Conservation (phyloP, 805 yeast species). For the Kazachstania viticola region DNA sequence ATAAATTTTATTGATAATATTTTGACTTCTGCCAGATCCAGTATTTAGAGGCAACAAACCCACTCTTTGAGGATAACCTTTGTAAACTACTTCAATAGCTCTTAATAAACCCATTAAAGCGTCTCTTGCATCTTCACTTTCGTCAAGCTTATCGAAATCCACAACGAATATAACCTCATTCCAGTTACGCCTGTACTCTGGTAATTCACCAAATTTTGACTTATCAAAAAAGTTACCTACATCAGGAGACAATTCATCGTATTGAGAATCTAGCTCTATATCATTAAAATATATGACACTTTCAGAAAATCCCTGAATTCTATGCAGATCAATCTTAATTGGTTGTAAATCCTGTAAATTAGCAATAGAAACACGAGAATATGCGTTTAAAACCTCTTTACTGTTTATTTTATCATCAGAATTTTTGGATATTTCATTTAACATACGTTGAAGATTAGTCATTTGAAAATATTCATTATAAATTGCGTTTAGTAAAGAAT, state of each 20-base stretch:
- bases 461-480: slow-evolving; percentile 12
- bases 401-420: slow-evolving; percentile 1
- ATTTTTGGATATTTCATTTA: slow-evolving; percentile 14
- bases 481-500: slow-evolving; percentile 13
- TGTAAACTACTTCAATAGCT: slow-evolving; percentile 36
- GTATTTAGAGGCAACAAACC: slow-evolving; percentile 79
- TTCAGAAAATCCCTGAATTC: slow-evolving; percentile 22
- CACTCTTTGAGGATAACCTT: slow-evolving; percentile 63
- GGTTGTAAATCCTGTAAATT: slow-evolving; percentile 21
- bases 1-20: slow-evolving; percentile 16
- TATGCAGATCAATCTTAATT: slow-evolving; percentile 23
- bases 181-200: slow-evolving; percentile 59
- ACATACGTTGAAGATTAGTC: slow-evolving; percentile 5
- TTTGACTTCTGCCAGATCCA: slow-evolving; percentile 12
- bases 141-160: slow-evolving; percentile 33
- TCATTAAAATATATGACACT: slow-evolving; percentile 67
- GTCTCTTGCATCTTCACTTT: slow-evolving; percentile 26
- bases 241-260: slow-evolving; percentile 33
- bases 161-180: slow-evolving; percentile 64
- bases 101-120: slow-evolving; percentile 42
- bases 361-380: slow-evolving; percentile 14
- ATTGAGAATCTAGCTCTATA: slow-evolving; percentile 50
- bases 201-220: slow-evolving; percentile 48
- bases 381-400: slow-evolving; percentile 13
- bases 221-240: slow-evolving; percentile 36